Percentiles rank a stretch among this genome's conserved stretches.
phyloP scores from a whole-genome alignment of 305 asterid genomes.

The Striga hermonthica region DNA sequence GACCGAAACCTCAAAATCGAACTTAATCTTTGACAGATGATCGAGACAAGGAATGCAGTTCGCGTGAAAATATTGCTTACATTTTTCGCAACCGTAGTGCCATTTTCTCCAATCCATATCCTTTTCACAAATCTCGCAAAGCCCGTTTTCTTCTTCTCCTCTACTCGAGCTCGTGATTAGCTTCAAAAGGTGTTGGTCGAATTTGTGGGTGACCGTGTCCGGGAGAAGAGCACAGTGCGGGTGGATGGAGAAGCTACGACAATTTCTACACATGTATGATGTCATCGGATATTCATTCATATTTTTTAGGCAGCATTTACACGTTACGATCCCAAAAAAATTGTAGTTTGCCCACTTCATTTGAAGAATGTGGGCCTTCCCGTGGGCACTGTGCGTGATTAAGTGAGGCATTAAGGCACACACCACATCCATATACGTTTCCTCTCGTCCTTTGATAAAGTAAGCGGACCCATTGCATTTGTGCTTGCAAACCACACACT shows the following conservation, averaged over 20 bases:
- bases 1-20: neutral
- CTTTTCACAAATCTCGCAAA: conserved; percentile 30
- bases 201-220: neutral
- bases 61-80: conserved; percentile 13
- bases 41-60: conserved; percentile 14
- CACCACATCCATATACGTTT: neutral
- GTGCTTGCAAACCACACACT: neutral
- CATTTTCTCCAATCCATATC: neutral
- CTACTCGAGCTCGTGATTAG: neutral
- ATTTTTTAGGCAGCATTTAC: neutral
- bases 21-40: neutral
- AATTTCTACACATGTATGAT: neutral
- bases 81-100: conserved; percentile 16
- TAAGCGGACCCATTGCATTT: neutral
- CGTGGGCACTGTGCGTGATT: neutral
- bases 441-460: neutral
- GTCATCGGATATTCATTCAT: neutral
- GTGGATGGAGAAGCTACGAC: neutral
- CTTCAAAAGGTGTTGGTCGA: conserved; percentile 5
- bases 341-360: too few relatives aligned
- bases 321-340: too few relatives aligned
- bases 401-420: neutral
- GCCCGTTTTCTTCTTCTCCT: neutral
- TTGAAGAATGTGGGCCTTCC: neutral
- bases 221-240: neutral